phyloP scores from a whole-genome alignment of 2,329 filamentous ascomycete genomes.

The Diatrype stigma region DNA sequence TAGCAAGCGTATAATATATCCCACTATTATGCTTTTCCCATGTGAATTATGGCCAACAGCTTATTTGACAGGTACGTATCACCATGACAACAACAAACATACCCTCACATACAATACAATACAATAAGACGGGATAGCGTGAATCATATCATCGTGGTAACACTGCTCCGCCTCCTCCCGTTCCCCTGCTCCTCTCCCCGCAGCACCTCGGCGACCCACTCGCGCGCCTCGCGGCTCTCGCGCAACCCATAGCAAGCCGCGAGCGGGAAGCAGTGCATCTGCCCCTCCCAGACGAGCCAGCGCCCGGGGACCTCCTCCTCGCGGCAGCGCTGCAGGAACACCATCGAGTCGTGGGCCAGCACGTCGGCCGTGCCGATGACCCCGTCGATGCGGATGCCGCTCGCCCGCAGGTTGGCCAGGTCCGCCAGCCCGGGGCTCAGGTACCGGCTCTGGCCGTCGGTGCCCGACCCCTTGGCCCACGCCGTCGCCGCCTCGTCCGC shows the following conservation, averaged over 20 bases:
- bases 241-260: conserved; percentile 42
- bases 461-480: conserved; percentile 26
- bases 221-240: conserved; percentile 41
- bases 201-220: conserved; percentile 38
- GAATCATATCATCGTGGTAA: too few relatives aligned
- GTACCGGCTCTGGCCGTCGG: conserved; percentile 3
- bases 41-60: too few relatives aligned
- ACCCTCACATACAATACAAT: too few relatives aligned
- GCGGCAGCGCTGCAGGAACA: conserved; percentile 42
- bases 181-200: conserved; percentile 1
- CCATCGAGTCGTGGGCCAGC: conserved; percentile 45
- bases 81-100: too few relatives aligned
- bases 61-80: too few relatives aligned
- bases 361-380: conserved; percentile 50
- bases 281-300: conserved; percentile 56
- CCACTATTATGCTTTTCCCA: too few relatives aligned
- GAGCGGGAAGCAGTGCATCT: conserved; percentile 58
- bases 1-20: too few relatives aligned
- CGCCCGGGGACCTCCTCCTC: conserved; percentile 41
- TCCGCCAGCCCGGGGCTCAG: neutral
- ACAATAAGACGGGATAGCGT: too few relatives aligned
- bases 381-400: conserved; percentile 45
- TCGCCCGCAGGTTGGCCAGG: conserved; percentile 35
- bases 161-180: too few relatives aligned
- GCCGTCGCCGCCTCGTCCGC: conserved; percentile 34